These are phyloP conservation scores for Tephrocybe sp. DNA, from an alignment of 768 basidiomycete species.

Conservation along the genomic window DNA sequence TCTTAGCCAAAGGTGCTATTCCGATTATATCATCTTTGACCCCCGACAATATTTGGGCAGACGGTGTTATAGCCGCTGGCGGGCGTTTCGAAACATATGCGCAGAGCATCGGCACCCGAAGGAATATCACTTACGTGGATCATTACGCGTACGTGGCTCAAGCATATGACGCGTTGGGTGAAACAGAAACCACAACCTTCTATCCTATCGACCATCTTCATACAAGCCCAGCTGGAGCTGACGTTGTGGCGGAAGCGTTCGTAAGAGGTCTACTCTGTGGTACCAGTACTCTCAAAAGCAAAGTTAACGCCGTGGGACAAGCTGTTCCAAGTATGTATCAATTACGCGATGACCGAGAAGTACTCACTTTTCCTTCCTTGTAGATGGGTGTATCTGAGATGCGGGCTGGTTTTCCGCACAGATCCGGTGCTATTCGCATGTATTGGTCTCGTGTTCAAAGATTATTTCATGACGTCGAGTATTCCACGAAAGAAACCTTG, in stretches of 20 bases:
- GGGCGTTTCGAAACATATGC: conserved; percentile 48
- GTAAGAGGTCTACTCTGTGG: conserved; percentile 45
- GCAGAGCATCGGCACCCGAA: conserved; percentile 35
- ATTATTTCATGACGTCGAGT: too few species aligned
- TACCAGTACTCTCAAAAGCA: conserved; percentile 28
- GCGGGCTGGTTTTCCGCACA: too few species aligned
- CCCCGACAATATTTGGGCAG: conserved; percentile 44
- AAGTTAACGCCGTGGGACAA: too few species aligned
- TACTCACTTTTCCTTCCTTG: too few species aligned
- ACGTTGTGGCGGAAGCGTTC: conserved; percentile 48
- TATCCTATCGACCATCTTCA: conserved; percentile 50
- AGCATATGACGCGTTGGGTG: conserved; percentile 39
- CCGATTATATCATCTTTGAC: conserved; percentile 50
- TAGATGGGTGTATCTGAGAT: too few species aligned
- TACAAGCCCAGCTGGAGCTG: conserved; percentile 42
- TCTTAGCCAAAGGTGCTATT: conserved; percentile 46
- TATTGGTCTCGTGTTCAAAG: too few species aligned
- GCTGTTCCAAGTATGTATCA: too few species aligned
- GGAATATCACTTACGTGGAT: conserved; percentile 40
- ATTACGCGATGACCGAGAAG: too few species aligned
- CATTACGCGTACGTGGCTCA: conserved; percentile 47
- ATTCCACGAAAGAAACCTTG: too few species aligned
- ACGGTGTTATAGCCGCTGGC: conserved; percentile 32
- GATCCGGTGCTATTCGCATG: too few species aligned
- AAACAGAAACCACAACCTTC: conserved; percentile 34